These are phyloP conservation scores for Deuterostichococcus epilithicus DNA, from an alignment of 139 green algal genomes.

Conservation along the genomic window DNA sequence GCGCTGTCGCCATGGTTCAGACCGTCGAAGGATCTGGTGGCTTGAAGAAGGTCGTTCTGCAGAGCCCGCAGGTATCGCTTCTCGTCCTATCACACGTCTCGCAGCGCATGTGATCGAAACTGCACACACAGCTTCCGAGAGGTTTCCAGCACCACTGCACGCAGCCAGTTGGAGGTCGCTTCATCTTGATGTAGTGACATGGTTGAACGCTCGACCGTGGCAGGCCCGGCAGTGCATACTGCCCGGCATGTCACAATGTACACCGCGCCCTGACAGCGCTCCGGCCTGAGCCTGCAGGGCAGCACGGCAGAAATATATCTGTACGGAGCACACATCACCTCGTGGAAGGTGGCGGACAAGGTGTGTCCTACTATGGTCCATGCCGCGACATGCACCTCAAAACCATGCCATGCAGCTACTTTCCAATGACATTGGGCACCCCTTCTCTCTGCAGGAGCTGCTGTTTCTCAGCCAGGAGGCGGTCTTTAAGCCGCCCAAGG, in stretches of 20 bases:
- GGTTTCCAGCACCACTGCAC: no score
- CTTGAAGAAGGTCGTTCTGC: not conserved
- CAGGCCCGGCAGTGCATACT: no score
- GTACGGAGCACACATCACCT: constrained; percentile 67
- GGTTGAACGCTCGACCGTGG: no score
- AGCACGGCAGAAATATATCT: constrained; percentile 47
- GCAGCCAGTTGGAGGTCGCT: no score
- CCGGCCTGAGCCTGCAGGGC: no score
- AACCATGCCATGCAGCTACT: not conserved
- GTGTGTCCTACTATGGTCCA: constrained; percentile 3
- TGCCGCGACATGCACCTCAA: not conserved
- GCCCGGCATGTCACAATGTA: no score
- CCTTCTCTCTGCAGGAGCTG: constrained; percentile 45
- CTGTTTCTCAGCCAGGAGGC: constrained; percentile 77
- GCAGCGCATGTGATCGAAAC: no score
- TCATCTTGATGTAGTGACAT: no score
- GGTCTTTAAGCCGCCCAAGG: constrained; percentile 79
- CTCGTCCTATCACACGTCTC: no score
- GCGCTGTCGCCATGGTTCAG: not conserved
- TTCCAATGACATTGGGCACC: not conserved
- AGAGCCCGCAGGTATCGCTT: not conserved
- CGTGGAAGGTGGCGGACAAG: constrained; percentile 47
- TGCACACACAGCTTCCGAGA: no score
- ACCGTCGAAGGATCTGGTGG: not conserved
- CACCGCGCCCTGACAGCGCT: no score